Conservation (phyloP, 345 rosid genomes). For the Murraya koenigii region DNA sequence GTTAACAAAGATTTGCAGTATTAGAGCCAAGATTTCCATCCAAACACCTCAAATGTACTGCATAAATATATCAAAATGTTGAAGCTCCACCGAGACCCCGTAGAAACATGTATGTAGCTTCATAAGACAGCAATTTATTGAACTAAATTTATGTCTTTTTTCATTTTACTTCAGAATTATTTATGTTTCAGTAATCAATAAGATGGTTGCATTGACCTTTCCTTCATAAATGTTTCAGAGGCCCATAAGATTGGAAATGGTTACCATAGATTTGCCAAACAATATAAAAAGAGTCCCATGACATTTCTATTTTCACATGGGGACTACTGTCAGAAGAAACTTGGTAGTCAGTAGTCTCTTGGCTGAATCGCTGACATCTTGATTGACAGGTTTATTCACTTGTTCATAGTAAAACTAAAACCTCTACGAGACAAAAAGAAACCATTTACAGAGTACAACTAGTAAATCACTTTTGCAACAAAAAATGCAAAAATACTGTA, state of each 20-base stretch:
- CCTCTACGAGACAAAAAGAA: background rate
- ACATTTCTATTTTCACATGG: background rate
- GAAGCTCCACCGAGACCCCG: background rate
- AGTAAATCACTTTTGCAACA: background rate
- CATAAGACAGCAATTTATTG: background rate
- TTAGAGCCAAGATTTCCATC: background rate
- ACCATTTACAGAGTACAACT: background rate
- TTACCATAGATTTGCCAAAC: background rate
- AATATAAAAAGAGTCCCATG: background rate
- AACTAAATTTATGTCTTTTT: background rate
- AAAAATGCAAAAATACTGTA: background rate
- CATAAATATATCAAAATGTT: background rate
- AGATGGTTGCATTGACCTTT: background rate
- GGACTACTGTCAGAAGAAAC: background rate
- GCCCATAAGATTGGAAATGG: background rate
- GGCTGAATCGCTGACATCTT: background rate
- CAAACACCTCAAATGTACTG: background rate
- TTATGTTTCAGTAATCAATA: background rate
- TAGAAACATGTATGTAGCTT: background rate
- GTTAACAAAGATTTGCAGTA: background rate
- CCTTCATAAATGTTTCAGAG: background rate
- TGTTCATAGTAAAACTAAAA: background rate
- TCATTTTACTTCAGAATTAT: background rate
- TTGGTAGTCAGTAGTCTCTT: background rate
- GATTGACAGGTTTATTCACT: background rate